Conservation (phyloP, 495 filamentous ascomycete species). For the Lindgomyces ingoldianus region DNA sequence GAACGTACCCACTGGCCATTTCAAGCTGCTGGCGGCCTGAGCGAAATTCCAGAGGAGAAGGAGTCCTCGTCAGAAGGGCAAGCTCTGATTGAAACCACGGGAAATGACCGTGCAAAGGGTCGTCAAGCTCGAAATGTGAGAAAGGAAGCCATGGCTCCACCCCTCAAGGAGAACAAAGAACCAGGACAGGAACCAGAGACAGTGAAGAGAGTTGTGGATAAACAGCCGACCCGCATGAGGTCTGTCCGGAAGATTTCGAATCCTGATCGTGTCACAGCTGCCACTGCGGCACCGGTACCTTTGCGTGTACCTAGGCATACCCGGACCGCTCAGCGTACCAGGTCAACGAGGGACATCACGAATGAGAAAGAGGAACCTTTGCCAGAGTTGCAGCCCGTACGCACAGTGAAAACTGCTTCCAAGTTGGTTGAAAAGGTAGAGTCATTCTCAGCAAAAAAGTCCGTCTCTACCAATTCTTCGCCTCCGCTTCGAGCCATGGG, state of each 20-base stretch:
- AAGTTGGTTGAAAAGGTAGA: conserved; percentile 9
- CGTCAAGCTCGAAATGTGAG: conserved; percentile 15
- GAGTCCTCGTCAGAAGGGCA: conserved; percentile 39
- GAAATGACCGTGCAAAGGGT: conserved; percentile 34
- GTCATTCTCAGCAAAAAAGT: not conserved
- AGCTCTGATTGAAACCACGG: conserved; percentile 36
- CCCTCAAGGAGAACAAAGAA: conserved; percentile 37
- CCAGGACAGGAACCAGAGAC: conserved; percentile 28
- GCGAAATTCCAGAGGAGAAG: conserved; percentile 41
- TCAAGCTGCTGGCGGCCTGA: conserved; percentile 23
- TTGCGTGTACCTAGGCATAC: conserved; percentile 23
- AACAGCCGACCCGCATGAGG: conserved; percentile 34
- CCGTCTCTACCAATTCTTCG: not conserved
- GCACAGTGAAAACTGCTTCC: conserved; percentile 11
- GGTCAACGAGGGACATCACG: conserved; percentile 14
- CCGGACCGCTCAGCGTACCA: conserved; percentile 17
- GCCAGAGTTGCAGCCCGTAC: conserved; percentile 7
- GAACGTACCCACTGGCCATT: conserved; percentile 34
- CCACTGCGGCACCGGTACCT: conserved; percentile 26
- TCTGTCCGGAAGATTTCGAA: conserved; percentile 36
- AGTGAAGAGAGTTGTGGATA: conserved; percentile 19
- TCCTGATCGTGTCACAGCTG: conserved; percentile 29
- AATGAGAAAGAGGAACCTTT: conserved; percentile 15
- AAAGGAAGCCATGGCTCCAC: conserved; percentile 6
- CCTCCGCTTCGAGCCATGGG: not conserved